Conservation (phyloP, 2,329 filamentous ascomycete genomes). For the Fusarium pininemorale region DNA sequence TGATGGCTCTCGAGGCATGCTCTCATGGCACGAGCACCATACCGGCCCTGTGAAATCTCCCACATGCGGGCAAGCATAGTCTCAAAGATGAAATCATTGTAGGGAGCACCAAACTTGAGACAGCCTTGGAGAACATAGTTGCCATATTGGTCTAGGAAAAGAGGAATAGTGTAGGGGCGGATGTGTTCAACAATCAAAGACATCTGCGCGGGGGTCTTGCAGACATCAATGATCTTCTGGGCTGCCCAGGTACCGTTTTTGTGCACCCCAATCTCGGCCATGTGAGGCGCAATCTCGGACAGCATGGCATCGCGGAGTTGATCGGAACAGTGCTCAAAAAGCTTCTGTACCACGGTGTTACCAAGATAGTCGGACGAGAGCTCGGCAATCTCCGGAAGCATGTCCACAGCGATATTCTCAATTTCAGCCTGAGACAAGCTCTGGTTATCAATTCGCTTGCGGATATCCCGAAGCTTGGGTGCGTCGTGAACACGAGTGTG, state of each 20-base stretch:
- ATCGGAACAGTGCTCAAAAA: slow-evolving; percentile 97
- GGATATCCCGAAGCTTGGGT: slow-evolving; percentile 91
- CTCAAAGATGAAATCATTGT: slow-evolving; percentile 97
- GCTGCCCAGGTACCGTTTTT: slow-evolving; percentile 99
- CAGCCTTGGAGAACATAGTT: slow-evolving; percentile 99
- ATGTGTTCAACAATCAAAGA: slow-evolving; percentile 83
- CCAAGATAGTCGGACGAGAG: slow-evolving; percentile 95
- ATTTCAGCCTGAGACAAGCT: slow-evolving; percentile 87
- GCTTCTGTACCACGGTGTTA: slow-evolving; percentile 99
- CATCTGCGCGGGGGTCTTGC: slow-evolving; percentile 86
- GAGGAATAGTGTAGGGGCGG: slow-evolving; percentile 84
- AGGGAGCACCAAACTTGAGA: slow-evolving; percentile 86
- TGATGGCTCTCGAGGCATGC: slow-evolving; percentile 97
- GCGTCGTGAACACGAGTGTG: slow-evolving; percentile 92
- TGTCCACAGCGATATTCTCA: slow-evolving; percentile 88
- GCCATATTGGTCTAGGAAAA: slow-evolving; percentile 97
- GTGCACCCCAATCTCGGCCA: slow-evolving; percentile 96
- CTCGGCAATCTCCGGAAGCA: slow-evolving; percentile 97
- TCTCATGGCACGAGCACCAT: slow-evolving; percentile 94
- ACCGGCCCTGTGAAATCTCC: slow-evolving; percentile 92
- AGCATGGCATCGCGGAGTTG: slow-evolving; percentile 92
- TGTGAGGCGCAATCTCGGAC: slow-evolving; percentile 83
- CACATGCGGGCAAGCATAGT: slow-evolving; percentile 94
- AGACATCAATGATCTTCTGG: slow-evolving; percentile 98
- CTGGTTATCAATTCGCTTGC: slow-evolving; percentile 97